Percentiles rank a stretch among this genome's conserved stretches.
These are phyloP conservation scores for Exophiala phaeomuriformis DNA, from an alignment of 2,329 filamentous ascomycete genomes.

Conservation along the genomic window DNA sequence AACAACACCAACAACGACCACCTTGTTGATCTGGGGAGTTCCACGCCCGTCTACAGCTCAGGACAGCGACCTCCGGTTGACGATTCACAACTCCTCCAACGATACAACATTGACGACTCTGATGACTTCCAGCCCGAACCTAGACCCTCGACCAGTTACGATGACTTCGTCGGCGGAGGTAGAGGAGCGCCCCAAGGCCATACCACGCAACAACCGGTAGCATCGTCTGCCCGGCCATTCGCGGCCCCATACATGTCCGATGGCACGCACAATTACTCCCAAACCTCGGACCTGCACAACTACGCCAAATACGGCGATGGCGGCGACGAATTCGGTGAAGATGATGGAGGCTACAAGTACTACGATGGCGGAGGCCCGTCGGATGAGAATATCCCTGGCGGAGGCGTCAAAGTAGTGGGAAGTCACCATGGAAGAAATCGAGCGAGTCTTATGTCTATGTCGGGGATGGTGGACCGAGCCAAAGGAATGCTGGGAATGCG, in stretches of 20 bases:
- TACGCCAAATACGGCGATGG: slow-evolving; percentile 82
- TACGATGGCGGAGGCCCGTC: slow-evolving; percentile 61
- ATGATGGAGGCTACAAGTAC: slow-evolving; percentile 60
- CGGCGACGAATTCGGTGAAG: slow-evolving; percentile 75
- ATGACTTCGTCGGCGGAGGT: slow-evolving; percentile 74
- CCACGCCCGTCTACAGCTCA: slow-evolving; percentile 54
- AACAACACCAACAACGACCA: slow-evolving; percentile 28
- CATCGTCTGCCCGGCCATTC: slow-evolving; percentile 34
- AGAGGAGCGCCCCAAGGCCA: slow-evolving; percentile 20
- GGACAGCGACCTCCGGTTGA: slow-evolving; percentile 71
- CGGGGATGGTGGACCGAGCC: slow-evolving; percentile 75
- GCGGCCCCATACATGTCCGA: slow-evolving; percentile 27
- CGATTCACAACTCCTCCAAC: slow-evolving; percentile 71
- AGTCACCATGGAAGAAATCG: slow-evolving; percentile 49
- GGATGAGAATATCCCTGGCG: slow-evolving; percentile 49
- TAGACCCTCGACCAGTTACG: slow-evolving; percentile 85
- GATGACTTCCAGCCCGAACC: slow-evolving; percentile 49
- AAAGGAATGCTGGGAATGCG: slow-evolving; percentile 89
- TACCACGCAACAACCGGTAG: slow-evolving; percentile 24
- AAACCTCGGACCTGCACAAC: slow-evolving; percentile 76
- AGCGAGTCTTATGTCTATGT: slow-evolving; percentile 81
- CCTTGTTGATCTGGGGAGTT: slow-evolving; percentile 38
- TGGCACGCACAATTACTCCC: slow-evolving; percentile 51
- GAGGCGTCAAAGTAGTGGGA: slow-evolving; percentile 24
- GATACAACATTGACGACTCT: slow-evolving; percentile 62